Conservation (phyloP, 106 monocot genomes). For the Allium cepa region DNA sequence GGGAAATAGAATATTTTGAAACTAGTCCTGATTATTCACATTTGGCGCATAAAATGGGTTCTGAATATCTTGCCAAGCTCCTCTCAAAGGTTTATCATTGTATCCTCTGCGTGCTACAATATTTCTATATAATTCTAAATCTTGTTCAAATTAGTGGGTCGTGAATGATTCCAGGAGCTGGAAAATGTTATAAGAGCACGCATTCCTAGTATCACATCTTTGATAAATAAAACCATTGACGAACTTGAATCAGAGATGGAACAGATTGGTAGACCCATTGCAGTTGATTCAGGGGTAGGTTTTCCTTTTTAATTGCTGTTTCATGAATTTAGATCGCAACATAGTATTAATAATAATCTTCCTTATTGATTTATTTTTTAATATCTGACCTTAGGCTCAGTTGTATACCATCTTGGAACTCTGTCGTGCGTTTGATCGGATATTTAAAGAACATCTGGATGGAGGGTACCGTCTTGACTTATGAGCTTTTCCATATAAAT, state of each 20-base stretch:
- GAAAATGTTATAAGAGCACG: slow-evolving; percentile 62
- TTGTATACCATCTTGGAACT: slow-evolving; percentile 69
- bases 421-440: slow-evolving; percentile 30
- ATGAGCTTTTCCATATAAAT: not conserved
- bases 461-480: slow-evolving; percentile 46
- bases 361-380: too few species aligned
- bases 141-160: not conserved
- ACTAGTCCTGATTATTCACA: slow-evolving; percentile 74
- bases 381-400: slow-evolving; percentile 36
- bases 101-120: not conserved
- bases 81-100: slow-evolving; percentile 41
- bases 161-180: slow-evolving; percentile 42
- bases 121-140: too few species aligned
- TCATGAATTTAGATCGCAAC: too few species aligned
- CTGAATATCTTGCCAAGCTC: slow-evolving; percentile 80
- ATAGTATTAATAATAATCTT: too few species aligned
- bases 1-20: slow-evolving; percentile 63
- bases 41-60: slow-evolving; percentile 80
- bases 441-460: slow-evolving; percentile 80
- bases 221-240: slow-evolving; percentile 60
- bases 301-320: not conserved
- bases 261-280: slow-evolving; percentile 50
- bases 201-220: slow-evolving; percentile 58
- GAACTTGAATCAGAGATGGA: slow-evolving; percentile 71
- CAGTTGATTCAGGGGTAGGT: slow-evolving; percentile 66